Conservation (phyloP, 768 basidiomycete genomes). For the Holtermanniella nyarrowii region DNA sequence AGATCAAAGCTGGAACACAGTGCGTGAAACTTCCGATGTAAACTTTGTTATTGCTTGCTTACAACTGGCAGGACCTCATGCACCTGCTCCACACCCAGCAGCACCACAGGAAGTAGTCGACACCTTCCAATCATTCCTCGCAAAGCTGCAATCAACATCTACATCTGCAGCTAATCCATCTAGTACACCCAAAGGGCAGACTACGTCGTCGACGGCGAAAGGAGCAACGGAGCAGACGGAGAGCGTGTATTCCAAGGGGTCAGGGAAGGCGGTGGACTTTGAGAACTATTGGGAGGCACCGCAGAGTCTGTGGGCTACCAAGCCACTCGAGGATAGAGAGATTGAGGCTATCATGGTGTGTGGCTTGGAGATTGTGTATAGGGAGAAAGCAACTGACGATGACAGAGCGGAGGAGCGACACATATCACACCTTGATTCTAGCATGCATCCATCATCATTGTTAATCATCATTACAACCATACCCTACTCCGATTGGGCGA, state of each 20-base stretch:
- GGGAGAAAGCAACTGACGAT: not conserved
- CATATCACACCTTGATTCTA: slow-evolving; percentile 12
- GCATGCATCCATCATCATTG: no score
- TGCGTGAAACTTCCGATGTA: slow-evolving; percentile 3
- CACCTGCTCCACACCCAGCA: slow-evolving; percentile 36
- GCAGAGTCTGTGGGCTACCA: slow-evolving; percentile 26
- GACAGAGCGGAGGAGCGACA: slow-evolving; percentile 33
- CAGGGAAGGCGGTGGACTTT: slow-evolving; percentile 29
- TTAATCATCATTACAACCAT: no score
- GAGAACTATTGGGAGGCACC: slow-evolving; percentile 41
- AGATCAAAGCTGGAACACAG: slow-evolving; percentile 12
- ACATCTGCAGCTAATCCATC: slow-evolving; percentile 15
- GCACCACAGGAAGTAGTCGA: slow-evolving; percentile 35
- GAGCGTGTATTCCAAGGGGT: not conserved
- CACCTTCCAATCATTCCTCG: slow-evolving; percentile 37
- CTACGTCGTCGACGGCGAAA: slow-evolving; percentile 7
- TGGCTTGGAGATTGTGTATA: slow-evolving; percentile 2
- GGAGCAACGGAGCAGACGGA: slow-evolving; percentile 7
- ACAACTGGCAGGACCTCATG: slow-evolving; percentile 31
- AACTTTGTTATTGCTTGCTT: not conserved
- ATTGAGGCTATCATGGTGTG: slow-evolving; percentile 41
- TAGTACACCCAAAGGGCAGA: slow-evolving; percentile 26
- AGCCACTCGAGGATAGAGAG: slow-evolving; percentile 33
- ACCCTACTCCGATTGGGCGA: no score
- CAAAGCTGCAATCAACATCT: slow-evolving; percentile 33